Conservation (phyloP, 1,139 yeast species). For the Taphrina pruni region DNA sequence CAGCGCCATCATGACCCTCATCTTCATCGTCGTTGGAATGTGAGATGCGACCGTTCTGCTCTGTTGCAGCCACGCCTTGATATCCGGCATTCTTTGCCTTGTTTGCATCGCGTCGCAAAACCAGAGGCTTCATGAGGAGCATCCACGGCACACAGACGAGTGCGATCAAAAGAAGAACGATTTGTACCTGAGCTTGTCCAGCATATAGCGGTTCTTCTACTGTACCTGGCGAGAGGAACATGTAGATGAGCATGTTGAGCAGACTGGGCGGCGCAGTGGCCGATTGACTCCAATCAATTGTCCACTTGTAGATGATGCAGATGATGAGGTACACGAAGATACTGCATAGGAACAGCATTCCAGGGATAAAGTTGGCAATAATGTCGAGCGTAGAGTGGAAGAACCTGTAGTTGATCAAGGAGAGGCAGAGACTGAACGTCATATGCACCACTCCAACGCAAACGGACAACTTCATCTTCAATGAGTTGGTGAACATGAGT, state of each 20-base stretch:
- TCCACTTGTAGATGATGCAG: conserved; percentile 91
- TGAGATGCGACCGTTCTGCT: conserved; percentile 47
- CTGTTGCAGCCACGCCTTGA: conserved; percentile 47
- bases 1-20: conserved; percentile 49
- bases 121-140: conserved; percentile 82
- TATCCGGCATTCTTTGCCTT: conserved; percentile 50
- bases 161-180: conserved; percentile 74
- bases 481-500: conserved; percentile 86
- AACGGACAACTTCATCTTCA: conserved; percentile 93
- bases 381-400: conserved; percentile 82
- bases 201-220: conserved; percentile 82
- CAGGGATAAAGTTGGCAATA: conserved; percentile 92
- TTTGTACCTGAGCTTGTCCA: conserved; percentile 83
- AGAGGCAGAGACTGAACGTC: conserved; percentile 86
- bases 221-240: conserved; percentile 92
- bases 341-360: conserved; percentile 90
- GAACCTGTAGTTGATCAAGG: conserved; percentile 76
- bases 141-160: conserved; percentile 94
- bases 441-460: conserved; percentile 94
- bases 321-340: conserved; percentile 89
- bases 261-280: conserved; percentile 87
- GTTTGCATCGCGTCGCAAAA: conserved; percentile 59
- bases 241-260: conserved; percentile 90
- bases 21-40: conserved; percentile 48
- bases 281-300: conserved; percentile 82